Percentiles rank a stretch among this genome's conserved stretches.
Evolutionary conservation across 208 protist genomes (phyloP).

Genomic region (Trypanosoma theileri): DNA sequence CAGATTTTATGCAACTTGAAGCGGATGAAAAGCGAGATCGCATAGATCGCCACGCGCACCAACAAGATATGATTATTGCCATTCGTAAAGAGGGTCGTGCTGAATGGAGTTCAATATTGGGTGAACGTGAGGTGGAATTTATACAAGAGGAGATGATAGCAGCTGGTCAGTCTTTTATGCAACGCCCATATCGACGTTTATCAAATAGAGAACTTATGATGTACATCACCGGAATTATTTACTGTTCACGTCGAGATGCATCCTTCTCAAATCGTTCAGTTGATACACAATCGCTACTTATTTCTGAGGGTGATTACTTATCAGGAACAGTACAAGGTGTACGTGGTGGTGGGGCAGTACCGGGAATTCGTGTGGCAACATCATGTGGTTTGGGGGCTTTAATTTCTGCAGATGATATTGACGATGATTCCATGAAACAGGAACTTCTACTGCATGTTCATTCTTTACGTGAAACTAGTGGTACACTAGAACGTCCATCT

Average conservation of each 20-base stretch:
- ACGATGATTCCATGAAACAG: constrained; percentile 48
- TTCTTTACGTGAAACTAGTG: constrained; percentile 32
- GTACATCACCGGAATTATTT: constrained; percentile 65
- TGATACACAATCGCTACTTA: constrained; percentile 36
- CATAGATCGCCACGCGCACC: constrained; percentile 21
- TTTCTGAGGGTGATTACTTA: constrained; percentile 72
- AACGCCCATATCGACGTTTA: constrained; percentile 72
- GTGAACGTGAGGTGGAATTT: constrained; percentile 67
- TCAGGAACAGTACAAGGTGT: constrained; percentile 58
- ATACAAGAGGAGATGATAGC: constrained; percentile 59
- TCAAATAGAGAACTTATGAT: constrained; percentile 70
- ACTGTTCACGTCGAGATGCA: constrained; percentile 36
- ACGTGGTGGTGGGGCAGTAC: constrained; percentile 34
- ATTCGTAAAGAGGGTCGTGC: constrained; percentile 12
- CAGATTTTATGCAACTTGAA: constrained; percentile 15
- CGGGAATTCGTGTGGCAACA: constrained; percentile 64
- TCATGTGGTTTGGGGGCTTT: constrained; percentile 65
- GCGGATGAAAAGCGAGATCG: constrained; percentile 18
- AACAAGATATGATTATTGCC: constrained; percentile 14
- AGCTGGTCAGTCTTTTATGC: constrained; percentile 50
- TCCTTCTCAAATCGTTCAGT: neutral
- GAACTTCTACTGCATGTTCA: constrained; percentile 60
- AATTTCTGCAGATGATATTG: constrained; percentile 56
- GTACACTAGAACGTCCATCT: constrained; percentile 1
- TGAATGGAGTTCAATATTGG: constrained; percentile 28